Percentiles rank a stretch among this genome's conserved stretches.
Evolutionary conservation across 176 grass and related monocot genomes (phyloP).

Genomic region (Bolboschoenus planiculmis): DNA sequence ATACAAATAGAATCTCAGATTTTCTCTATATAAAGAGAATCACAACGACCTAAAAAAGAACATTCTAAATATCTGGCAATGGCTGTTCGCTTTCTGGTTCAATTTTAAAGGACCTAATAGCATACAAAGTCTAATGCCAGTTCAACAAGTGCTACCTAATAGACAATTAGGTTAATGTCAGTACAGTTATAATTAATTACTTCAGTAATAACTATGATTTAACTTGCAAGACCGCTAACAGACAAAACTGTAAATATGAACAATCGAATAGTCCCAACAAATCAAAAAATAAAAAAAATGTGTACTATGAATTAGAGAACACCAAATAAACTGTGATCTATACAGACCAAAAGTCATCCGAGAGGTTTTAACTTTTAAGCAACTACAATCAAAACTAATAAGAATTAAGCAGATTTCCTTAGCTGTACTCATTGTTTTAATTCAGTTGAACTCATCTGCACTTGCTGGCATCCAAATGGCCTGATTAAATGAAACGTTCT

Average conservation of each 20-base stretch:
- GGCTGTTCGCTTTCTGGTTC: background rate
- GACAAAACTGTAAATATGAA: background rate
- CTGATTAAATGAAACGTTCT: background rate
- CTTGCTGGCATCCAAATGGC: background rate
- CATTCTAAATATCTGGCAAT: background rate
- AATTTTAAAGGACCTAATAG: background rate
- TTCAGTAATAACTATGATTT: background rate
- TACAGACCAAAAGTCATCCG: background rate
- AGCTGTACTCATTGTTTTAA: background rate
- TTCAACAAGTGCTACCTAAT: background rate
- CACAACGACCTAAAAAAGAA: background rate
- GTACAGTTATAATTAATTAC: background rate
- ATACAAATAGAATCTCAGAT: background rate
- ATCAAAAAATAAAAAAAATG: background rate
- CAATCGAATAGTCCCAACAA: background rate
- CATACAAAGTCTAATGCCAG: background rate
- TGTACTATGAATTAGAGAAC: background rate
- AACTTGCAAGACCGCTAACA: background rate
- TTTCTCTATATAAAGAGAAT: background rate
- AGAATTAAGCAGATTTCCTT: background rate
- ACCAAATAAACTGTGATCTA: background rate
- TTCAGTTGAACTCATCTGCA: background rate
- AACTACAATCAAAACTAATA: background rate
- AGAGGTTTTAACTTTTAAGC: background rate
- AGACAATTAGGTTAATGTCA: background rate